These are phyloP conservation scores for Aspergillus sp. DNA, from an alignment of 2,329 filamentous ascomycete genomes.

Conservation along the genomic window DNA sequence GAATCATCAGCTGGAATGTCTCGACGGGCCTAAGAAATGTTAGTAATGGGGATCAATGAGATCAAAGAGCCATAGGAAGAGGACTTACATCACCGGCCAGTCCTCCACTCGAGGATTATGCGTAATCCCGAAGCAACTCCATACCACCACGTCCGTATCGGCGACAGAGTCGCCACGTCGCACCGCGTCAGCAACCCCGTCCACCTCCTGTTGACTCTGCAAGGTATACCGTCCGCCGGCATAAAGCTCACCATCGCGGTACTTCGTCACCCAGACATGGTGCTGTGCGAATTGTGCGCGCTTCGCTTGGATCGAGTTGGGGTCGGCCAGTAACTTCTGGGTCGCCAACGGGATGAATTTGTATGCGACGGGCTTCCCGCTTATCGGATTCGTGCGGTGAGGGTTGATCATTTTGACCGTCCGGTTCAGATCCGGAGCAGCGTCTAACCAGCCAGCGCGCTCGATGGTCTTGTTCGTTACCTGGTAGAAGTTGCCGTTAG, in stretches of 20 bases:
- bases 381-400: constrained; percentile 53
- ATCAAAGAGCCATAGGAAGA: not conserved
- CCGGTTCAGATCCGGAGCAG: constrained; percentile 44
- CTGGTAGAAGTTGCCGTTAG: constrained; percentile 53
- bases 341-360: constrained; percentile 58
- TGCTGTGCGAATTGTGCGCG: constrained; percentile 57
- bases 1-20: constrained; percentile 42
- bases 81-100: constrained; percentile 44
- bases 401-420: constrained; percentile 60
- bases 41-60: constrained; percentile 2
- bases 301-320: constrained; percentile 51
- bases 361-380: constrained; percentile 54
- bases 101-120: constrained; percentile 47
- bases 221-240: constrained; percentile 57
- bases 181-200: constrained; percentile 35
- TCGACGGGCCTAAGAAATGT: constrained; percentile 32
- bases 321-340: constrained; percentile 57
- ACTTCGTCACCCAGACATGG: constrained; percentile 55
- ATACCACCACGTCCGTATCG: constrained; percentile 45
- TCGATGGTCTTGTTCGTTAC: constrained; percentile 48
- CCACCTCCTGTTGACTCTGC: constrained; percentile 46
- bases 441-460: constrained; percentile 50
- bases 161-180: constrained; percentile 33
- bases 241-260: constrained; percentile 53
- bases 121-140: constrained; percentile 46